Percentiles rank a stretch among this genome's conserved stretches.
These are phyloP conservation scores for Plantago elongata DNA, from an alignment of 257 asterid species.

Conservation along the genomic window DNA sequence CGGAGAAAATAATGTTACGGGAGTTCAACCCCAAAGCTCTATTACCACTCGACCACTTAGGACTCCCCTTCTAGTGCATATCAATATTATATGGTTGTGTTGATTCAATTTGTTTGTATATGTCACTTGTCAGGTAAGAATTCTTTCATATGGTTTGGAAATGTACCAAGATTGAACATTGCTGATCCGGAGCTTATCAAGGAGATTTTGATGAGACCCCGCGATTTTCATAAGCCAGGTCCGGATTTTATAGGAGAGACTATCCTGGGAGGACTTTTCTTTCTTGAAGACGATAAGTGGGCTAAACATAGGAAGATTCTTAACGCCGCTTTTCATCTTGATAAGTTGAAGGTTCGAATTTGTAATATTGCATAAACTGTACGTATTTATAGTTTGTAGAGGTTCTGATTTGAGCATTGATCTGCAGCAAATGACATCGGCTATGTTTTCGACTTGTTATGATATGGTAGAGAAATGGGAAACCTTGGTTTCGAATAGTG, in stretches of 20 bases:
- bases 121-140: slow-evolving; percentile 12
- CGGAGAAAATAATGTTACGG: too few species aligned
- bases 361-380: not conserved
- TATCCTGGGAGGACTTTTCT: slow-evolving; percentile 16
- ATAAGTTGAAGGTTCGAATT: slow-evolving; percentile 21
- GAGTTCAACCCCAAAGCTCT: too few species aligned
- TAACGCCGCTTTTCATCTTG: slow-evolving; percentile 24
- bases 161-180: slow-evolving; percentile 19
- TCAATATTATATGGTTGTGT: too few species aligned
- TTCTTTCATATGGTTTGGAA: slow-evolving; percentile 22
- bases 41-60: too few species aligned
- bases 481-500: not conserved
- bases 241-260: slow-evolving; percentile 7
- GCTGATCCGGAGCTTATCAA: slow-evolving; percentile 19
- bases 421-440: slow-evolving; percentile 15
- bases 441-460: slow-evolving; percentile 19
- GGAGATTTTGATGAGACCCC: slow-evolving; percentile 21
- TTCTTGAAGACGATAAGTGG: slow-evolving; percentile 22
- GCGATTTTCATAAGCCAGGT: slow-evolving; percentile 15
- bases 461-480: slow-evolving; percentile 24
- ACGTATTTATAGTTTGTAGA: not conserved
- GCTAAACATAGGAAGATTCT: slow-evolving; percentile 24
- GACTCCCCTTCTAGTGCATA: too few species aligned
- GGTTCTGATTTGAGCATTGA: not conserved
- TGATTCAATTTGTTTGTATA: not conserved